phyloP scores from a whole-genome alignment of 768 basidiomycete genomes.

The Chalciporus chontae region DNA sequence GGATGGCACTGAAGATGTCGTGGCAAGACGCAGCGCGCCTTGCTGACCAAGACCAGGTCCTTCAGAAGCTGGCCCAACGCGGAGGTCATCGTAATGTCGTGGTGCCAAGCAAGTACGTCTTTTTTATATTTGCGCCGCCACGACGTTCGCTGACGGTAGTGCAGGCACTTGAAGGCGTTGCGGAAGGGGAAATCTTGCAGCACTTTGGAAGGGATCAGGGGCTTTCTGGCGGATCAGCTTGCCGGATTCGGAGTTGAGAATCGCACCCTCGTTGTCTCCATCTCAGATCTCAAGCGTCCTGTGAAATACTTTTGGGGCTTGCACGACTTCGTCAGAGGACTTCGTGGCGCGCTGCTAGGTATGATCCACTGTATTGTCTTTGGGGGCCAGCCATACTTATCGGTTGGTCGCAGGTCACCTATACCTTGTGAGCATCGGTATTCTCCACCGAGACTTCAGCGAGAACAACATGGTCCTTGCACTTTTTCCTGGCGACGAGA shows the following conservation, averaged over 20 bases:
- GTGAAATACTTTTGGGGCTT: slow-evolving; percentile 16
- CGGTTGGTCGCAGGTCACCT: neutral
- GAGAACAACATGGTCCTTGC: slow-evolving; percentile 22
- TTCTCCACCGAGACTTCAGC: slow-evolving; percentile 15
- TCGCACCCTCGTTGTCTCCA: neutral
- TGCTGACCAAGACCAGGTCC: neutral
- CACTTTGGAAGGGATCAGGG: slow-evolving; percentile 4
- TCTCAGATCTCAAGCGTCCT: slow-evolving; percentile 7
- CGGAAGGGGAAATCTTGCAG: neutral
- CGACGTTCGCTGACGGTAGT: neutral
- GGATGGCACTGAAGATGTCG: slow-evolving; percentile 1
- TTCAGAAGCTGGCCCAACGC: neutral
- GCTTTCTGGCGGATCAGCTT: neutral
- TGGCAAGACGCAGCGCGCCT: slow-evolving; percentile 8
- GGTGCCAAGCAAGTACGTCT: neutral
- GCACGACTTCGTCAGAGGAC: slow-evolving; percentile 19
- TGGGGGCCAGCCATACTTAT: too few species aligned
- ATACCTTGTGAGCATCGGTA: neutral
- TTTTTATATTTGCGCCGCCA: neutral
- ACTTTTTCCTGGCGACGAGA: slow-evolving; percentile 2
- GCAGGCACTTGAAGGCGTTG: neutral
- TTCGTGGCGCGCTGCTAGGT: slow-evolving; percentile 8
- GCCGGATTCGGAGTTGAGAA: neutral
- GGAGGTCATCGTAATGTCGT: neutral
- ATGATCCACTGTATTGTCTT: too few species aligned